Conservation (phyloP, 2,329 filamentous ascomycete genomes). For the Neofusicoccum sp. region DNA sequence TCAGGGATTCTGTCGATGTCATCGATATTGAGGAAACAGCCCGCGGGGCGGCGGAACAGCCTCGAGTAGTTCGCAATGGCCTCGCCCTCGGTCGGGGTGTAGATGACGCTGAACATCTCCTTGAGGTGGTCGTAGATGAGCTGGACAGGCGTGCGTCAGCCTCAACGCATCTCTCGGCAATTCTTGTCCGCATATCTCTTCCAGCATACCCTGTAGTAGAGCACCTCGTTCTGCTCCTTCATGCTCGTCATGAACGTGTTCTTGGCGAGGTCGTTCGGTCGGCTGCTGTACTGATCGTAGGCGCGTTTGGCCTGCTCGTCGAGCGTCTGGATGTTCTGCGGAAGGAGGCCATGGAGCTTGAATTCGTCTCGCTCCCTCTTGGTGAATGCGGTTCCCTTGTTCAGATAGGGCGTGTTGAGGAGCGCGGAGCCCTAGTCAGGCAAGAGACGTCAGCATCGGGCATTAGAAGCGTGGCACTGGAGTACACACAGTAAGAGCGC, state of each 20-base stretch:
- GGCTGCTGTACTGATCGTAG: conserved; percentile 74
- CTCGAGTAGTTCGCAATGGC: conserved; percentile 84
- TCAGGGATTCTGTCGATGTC: conserved; percentile 67
- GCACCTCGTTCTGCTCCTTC: conserved; percentile 81
- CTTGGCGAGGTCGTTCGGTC: conserved; percentile 70
- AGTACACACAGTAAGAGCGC: conserved; percentile 40
- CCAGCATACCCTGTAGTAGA: conserved; percentile 69
- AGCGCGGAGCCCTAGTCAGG: conserved; percentile 49
- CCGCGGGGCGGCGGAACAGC: conserved; percentile 76
- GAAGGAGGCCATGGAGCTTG: conserved; percentile 72
- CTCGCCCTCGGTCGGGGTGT: conserved; percentile 87
- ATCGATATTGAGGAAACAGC: conserved; percentile 77
- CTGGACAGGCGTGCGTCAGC: conserved; percentile 40
- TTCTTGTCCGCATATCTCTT: too few species aligned
- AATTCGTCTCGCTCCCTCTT: conserved; percentile 69
- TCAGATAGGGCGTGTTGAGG: conserved; percentile 69
- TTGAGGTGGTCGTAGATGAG: conserved; percentile 76
- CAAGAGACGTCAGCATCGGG: background rate
- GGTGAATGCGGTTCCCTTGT: conserved; percentile 82
- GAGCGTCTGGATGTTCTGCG: conserved; percentile 70
- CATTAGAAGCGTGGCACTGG: background rate
- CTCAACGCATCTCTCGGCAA: too few species aligned
- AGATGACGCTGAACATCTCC: conserved; percentile 90
- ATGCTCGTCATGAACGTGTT: conserved; percentile 87
- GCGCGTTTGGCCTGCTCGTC: conserved; percentile 77